These are phyloP conservation scores for Talaromyces amestolkiae DNA, from an alignment of 2,329 filamentous ascomycete species.

Conservation along the genomic window DNA sequence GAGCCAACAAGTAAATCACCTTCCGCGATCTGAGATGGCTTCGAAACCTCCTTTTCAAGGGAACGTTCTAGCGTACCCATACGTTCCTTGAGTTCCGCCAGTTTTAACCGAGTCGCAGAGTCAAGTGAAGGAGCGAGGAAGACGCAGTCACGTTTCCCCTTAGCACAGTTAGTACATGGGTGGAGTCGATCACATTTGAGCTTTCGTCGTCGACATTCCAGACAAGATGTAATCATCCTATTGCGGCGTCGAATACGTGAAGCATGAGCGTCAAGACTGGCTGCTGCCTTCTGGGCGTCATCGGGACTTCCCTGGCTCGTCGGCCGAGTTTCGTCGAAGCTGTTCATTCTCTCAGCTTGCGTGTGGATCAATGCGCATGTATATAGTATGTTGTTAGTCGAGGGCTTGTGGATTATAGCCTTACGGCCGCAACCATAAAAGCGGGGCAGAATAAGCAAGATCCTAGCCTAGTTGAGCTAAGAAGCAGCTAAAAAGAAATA, in stretches of 20 bases:
- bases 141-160: slow-evolving; percentile 54
- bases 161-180: slow-evolving; percentile 62
- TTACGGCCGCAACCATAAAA: slow-evolving; percentile 15
- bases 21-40: slow-evolving; percentile 14
- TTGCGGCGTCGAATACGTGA: slow-evolving; percentile 55
- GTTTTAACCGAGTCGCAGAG: slow-evolving; percentile 64
- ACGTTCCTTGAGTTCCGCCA: slow-evolving; percentile 76
- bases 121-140: slow-evolving; percentile 69
- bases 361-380: neutral
- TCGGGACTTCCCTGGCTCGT: neutral
- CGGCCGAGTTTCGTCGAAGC: neutral
- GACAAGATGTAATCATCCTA: slow-evolving; percentile 67
- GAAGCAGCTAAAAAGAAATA: neutral
- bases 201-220: slow-evolving; percentile 70
- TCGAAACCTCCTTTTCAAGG: slow-evolving; percentile 62
- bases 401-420: neutral
- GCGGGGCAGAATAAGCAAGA: slow-evolving; percentile 1
- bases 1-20: neutral
- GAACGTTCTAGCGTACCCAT: slow-evolving; percentile 69
- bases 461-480: neutral
- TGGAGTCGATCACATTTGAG: slow-evolving; percentile 71
- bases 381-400: neutral
- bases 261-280: neutral
- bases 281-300: neutral
- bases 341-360: neutral